Evolutionary conservation across 164 flowering plant species (phyloP).

Genomic region (Stephania japonica): DNA sequence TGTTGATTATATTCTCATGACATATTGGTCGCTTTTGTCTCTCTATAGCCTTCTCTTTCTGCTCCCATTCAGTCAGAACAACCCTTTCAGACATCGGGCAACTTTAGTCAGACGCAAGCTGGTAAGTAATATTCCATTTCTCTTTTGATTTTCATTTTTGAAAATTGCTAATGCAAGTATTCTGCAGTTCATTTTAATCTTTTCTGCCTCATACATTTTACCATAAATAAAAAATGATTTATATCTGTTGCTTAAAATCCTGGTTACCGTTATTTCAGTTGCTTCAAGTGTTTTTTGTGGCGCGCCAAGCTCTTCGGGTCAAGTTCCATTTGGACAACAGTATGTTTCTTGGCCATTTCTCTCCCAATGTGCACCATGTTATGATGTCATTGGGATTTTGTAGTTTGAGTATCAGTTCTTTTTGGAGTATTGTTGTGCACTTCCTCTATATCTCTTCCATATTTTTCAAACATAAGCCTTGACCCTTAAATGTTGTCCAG

Average conservation of each 20-base stretch:
- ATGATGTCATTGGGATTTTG: background rate
- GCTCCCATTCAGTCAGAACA: slow-evolving; percentile 48
- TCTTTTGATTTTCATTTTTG: background rate
- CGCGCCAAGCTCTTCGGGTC: slow-evolving; percentile 40
- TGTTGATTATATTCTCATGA: background rate
- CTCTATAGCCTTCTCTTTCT: slow-evolving; percentile 43
- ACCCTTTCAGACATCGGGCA: slow-evolving; percentile 46
- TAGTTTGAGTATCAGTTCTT: background rate
- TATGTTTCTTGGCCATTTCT: slow-evolving; percentile 26
- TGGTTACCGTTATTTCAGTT: slow-evolving; percentile 21
- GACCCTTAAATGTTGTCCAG: slow-evolving; percentile 23
- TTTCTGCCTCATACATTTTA: background rate
- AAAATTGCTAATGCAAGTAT: background rate
- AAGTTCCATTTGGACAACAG: slow-evolving; percentile 53
- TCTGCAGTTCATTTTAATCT: background rate
- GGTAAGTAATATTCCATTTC: slow-evolving; percentile 26
- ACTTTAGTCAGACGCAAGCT: slow-evolving; percentile 58
- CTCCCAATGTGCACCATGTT: background rate
- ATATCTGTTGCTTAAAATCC: slow-evolving; percentile 8
- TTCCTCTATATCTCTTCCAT: background rate
- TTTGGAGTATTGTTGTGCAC: background rate
- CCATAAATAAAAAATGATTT: background rate
- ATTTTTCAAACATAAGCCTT: too few relatives aligned
- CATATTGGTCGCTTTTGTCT: background rate
- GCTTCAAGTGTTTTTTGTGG: slow-evolving; percentile 44